Evolutionary conservation across 23 red algal genomes (phyloP).

Genomic region (Porphyridium purpureum): DNA sequence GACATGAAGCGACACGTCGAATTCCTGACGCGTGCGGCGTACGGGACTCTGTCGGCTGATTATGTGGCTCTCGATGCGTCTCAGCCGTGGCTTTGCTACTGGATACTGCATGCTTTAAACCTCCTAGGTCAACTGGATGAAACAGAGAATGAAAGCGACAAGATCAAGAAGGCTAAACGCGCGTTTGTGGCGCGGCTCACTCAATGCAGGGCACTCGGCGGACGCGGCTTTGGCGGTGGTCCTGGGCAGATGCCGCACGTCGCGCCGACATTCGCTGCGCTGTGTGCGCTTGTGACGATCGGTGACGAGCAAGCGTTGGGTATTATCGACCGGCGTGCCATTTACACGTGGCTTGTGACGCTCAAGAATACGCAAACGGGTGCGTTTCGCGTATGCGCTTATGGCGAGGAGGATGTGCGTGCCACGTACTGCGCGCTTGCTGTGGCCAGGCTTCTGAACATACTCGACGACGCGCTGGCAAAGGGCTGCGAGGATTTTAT

Average conservation of each 20-base stretch:
- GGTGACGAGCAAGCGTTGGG: constrained; percentile 37
- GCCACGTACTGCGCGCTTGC: constrained; percentile 68
- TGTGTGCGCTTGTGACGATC: constrained; percentile 36
- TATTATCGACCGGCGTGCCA: constrained; percentile 18
- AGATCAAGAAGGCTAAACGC: constrained; percentile 3
- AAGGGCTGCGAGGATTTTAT: constrained; percentile 27
- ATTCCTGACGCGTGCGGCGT: too few species aligned
- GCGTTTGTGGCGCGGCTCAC: constrained; percentile 13
- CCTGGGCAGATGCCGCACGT: constrained; percentile 70
- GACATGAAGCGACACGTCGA: too few species aligned
- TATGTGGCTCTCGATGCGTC: constrained; percentile 38
- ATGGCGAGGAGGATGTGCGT: constrained; percentile 73
- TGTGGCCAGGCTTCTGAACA: constrained; percentile 25
- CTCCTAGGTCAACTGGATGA: too few species aligned
- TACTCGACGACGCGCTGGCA: constrained; percentile 10
- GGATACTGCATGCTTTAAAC: constrained; percentile 69
- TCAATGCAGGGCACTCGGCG: constrained; percentile 1
- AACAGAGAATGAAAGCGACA: too few species aligned
- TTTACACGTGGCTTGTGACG: constrained; percentile 24
- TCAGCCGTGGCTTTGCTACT: constrained; percentile 79
- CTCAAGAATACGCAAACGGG: constrained; percentile 16
- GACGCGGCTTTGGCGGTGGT: constrained; percentile 79
- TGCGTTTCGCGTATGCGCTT: constrained; percentile 32
- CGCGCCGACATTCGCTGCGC: constrained; percentile 64
- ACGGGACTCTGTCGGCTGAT: not conserved